Percentiles rank a stretch among this genome's conserved stretches.
Evolutionary conservation across 2,329 filamentous ascomycete species (phyloP).

Genomic region (Arthroderma sp.): DNA sequence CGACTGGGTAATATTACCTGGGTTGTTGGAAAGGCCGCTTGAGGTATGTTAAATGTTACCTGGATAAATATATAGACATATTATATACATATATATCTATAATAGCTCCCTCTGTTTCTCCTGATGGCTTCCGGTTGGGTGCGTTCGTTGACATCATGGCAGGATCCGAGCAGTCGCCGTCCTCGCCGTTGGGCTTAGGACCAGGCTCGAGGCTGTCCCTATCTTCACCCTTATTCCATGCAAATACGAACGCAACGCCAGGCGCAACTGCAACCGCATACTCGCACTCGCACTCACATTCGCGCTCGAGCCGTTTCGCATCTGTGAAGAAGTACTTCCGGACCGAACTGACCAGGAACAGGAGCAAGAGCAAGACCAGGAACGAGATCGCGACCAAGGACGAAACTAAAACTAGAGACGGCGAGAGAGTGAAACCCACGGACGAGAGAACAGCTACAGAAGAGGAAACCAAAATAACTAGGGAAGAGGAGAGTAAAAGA

Average conservation of each 20-base stretch:
- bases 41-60: neutral
- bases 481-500: neutral
- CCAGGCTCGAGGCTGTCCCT: neutral
- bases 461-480: too few relatives aligned
- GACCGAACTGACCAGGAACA: conserved; percentile 1
- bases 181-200: neutral
- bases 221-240: neutral
- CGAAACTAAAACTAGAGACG: neutral
- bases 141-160: conserved; percentile 3
- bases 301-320: conserved; percentile 12
- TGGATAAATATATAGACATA: too few relatives aligned
- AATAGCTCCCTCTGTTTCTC: neutral
- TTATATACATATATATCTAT: neutral
- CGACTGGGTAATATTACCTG: neutral
- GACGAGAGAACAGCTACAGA: neutral
- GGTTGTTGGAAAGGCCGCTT: neutral
- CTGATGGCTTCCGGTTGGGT: neutral
- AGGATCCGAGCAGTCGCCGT: neutral
- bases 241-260: conserved; percentile 1
- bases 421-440: neutral
- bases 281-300: conserved; percentile 4
- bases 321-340: conserved; percentile 15
- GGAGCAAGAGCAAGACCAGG: neutral
- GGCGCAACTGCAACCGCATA: neutral
- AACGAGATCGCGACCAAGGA: neutral